Evolutionary conservation across 805 yeast genomes (phyloP).

Genomic region (Jamesozyma rosinii): DNA sequence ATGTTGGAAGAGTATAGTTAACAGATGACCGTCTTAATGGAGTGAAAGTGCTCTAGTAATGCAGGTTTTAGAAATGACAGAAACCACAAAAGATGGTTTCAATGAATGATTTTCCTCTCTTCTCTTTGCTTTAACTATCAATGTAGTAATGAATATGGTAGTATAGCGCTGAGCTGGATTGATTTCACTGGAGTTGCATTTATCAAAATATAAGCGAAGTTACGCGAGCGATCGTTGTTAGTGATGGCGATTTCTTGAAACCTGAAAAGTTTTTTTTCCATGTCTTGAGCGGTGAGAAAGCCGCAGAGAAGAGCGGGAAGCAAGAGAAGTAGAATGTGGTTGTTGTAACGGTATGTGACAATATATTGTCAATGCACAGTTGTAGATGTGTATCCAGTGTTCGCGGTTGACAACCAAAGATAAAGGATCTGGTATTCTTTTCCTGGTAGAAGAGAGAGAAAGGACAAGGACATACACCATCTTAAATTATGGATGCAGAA

Average conservation of each 20-base stretch:
- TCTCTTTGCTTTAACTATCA: neutral
- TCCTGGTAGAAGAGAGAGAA: neutral
- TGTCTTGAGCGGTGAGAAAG: neutral
- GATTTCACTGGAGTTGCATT: too few relatives aligned
- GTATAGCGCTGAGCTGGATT: neutral
- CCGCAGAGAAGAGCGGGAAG: neutral
- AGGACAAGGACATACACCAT: neutral
- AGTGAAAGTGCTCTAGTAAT: neutral
- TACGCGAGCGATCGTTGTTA: neutral
- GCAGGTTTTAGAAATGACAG: neutral
- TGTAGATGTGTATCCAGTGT: neutral
- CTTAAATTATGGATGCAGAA: slow-evolving; percentile 69
- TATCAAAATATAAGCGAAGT: too few relatives aligned
- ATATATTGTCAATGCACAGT: neutral
- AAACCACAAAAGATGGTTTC: neutral
- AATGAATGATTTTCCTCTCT: neutral
- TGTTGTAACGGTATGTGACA: neutral
- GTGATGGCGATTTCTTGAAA: neutral
- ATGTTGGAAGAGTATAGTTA: neutral
- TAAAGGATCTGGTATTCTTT: neutral
- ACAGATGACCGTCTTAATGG: neutral
- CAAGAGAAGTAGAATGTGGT: neutral
- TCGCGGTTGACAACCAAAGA: too few relatives aligned
- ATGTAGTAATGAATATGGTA: neutral
- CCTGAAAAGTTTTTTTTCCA: neutral